Evolutionary conservation across 768 basidiomycete genomes (phyloP).

Genomic region (Albatrellus ellisii): DNA sequence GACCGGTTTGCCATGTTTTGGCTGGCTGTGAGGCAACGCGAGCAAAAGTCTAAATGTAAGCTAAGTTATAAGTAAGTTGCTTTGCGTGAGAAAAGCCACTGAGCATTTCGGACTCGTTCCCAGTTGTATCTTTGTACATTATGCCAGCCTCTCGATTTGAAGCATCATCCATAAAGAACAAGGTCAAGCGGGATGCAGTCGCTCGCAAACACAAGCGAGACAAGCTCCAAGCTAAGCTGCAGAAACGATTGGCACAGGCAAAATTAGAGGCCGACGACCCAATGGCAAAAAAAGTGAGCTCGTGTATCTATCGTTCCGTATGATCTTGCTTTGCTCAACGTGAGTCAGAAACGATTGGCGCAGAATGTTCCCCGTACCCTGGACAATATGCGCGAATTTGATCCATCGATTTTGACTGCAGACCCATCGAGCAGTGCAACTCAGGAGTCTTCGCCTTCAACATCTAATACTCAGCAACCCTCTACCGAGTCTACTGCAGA

Average conservation of each 20-base stretch:
- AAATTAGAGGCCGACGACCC: constrained; percentile 71
- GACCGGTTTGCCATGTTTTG: too few relatives aligned
- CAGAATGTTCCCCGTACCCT: constrained; percentile 86
- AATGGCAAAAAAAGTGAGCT: constrained; percentile 57
- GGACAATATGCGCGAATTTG: constrained; percentile 86
- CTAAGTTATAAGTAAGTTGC: too few relatives aligned
- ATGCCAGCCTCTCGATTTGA: constrained; percentile 51
- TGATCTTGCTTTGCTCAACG: not conserved
- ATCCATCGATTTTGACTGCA: constrained; percentile 50
- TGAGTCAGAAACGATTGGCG: constrained; percentile 56
- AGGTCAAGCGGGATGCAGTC: constrained; percentile 74
- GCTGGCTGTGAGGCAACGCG: too few relatives aligned
- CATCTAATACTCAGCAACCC: constrained; percentile 19
- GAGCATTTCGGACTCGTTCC: not conserved
- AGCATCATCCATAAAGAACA: constrained; percentile 71
- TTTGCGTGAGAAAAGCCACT: too few relatives aligned
- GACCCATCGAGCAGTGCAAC: constrained; percentile 23
- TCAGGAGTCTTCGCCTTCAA: constrained; percentile 9
- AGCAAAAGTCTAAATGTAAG: too few relatives aligned
- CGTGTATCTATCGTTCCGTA: not conserved
- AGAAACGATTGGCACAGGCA: constrained; percentile 63
- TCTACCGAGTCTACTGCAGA: constrained; percentile 52
- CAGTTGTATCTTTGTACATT: too few relatives aligned
- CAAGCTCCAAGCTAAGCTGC: constrained; percentile 70
- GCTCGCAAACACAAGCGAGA: constrained; percentile 60